phyloP scores from a whole-genome alignment of 495 filamentous ascomycete species.

The Aspergillus nidulans region DNA sequence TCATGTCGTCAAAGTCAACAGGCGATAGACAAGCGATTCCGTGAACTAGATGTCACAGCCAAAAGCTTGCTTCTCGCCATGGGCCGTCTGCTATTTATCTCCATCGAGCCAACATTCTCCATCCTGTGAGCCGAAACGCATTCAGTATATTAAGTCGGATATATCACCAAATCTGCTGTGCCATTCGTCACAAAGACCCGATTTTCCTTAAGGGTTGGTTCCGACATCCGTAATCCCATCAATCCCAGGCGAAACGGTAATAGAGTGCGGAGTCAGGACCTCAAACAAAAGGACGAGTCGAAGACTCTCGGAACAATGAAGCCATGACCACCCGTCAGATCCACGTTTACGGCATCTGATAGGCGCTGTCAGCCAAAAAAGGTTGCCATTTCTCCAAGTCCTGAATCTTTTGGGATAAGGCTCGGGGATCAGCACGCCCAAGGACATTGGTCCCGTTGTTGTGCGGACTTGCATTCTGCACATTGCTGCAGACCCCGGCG shows the following conservation, averaged over 20 bases:
- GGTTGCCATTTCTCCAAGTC: not conserved
- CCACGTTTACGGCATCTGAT: not conserved
- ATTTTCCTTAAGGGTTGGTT: not conserved
- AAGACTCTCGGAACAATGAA: not conserved
- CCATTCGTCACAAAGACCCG: constrained; percentile 1
- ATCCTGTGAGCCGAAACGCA: constrained; percentile 8
- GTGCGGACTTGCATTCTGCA: not conserved
- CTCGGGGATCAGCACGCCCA: constrained; percentile 6
- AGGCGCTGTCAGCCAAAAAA: not conserved
- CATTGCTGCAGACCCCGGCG: not conserved
- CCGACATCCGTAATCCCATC: not conserved
- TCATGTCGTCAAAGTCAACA: constrained; percentile 26
- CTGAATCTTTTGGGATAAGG: constrained; percentile 8
- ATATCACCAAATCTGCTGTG: not conserved
- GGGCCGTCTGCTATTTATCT: constrained; percentile 7
- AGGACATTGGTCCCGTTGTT: not conserved
- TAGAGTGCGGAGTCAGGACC: not conserved
- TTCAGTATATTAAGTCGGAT: not conserved
- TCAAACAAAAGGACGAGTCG: not conserved
- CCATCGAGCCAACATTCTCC: not conserved
- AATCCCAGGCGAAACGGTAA: constrained; percentile 1
- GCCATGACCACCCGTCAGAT: not conserved
- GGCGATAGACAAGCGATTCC: not conserved
- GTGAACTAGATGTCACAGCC: not conserved
- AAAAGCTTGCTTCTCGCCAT: not conserved